A percentile compares a stretch with the other conserved stretches of the same genome.
These are phyloP conservation scores for Przewalskia tangutica DNA, from an alignment of 257 asterid genomes.

Conservation along the genomic window DNA sequence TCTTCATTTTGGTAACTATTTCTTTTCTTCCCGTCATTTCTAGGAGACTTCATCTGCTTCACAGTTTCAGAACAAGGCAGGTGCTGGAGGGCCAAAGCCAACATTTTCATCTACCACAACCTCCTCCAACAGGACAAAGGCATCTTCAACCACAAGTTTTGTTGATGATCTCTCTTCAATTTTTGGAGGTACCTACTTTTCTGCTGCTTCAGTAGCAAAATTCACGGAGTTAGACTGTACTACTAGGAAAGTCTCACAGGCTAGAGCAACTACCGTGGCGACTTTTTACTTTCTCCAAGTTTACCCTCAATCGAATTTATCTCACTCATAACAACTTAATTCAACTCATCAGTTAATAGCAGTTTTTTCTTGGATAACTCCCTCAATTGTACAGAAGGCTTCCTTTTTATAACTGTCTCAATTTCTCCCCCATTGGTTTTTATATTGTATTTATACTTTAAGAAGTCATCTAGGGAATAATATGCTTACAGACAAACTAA, in stretches of 20 bases:
- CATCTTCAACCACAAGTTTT: slow-evolving; percentile 62
- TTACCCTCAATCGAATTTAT: not conserved
- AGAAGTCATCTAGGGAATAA: not conserved
- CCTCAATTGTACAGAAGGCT: not conserved
- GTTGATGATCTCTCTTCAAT: slow-evolving; percentile 93
- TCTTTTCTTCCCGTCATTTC: slow-evolving; percentile 11
- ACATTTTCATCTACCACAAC: slow-evolving; percentile 49
- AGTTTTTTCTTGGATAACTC: not conserved
- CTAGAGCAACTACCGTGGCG: not conserved
- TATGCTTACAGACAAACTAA: not conserved
- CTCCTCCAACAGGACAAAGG: slow-evolving; percentile 68
- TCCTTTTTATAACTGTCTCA: not conserved
- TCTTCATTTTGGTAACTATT: slow-evolving; percentile 2
- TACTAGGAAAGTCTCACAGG: not conserved
- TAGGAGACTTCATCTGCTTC: slow-evolving; percentile 72
- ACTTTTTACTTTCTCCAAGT: not conserved
- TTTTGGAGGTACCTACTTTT: slow-evolving; percentile 54
- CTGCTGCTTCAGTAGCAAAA: not conserved
- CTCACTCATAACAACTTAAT: not conserved
- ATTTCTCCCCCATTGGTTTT: not conserved
- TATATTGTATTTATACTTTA: not conserved
- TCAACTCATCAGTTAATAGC: not conserved
- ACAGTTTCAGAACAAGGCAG: slow-evolving; percentile 54
- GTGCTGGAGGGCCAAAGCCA: slow-evolving; percentile 55
- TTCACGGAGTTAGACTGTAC: not conserved